These are phyloP conservation scores for Hypoxylon sp. DNA, from an alignment of 2,329 filamentous ascomycete species.

Conservation along the genomic window DNA sequence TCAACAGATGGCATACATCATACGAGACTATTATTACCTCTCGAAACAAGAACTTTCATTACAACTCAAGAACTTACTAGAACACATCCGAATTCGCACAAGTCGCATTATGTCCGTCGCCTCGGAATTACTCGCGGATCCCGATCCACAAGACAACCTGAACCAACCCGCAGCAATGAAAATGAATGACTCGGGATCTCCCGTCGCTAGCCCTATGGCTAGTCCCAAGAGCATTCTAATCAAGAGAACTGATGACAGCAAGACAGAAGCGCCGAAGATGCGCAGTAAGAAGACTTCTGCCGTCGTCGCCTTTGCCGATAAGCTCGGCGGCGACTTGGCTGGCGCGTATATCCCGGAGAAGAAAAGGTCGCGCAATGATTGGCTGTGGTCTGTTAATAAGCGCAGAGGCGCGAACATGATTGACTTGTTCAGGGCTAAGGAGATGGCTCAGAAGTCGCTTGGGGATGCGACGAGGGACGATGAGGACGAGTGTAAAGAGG, in stretches of 20 bases:
- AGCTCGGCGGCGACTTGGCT: conserved; percentile 22
- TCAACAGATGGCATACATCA: conserved; percentile 1
- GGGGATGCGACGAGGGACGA: not conserved
- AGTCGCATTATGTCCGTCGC: not conserved
- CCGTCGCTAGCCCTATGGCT: not conserved
- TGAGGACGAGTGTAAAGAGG: not conserved
- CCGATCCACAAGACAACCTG: not conserved
- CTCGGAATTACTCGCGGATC: not conserved
- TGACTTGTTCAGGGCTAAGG: conserved; percentile 1
- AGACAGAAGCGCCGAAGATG: too few species aligned
- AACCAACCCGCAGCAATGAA: not conserved
- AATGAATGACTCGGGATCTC: not conserved
- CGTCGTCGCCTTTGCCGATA: conserved; percentile 8
- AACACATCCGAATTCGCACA: not conserved
- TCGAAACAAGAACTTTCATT: not conserved
- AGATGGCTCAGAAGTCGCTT: conserved; percentile 1
- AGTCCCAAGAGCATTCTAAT: conserved; percentile 19
- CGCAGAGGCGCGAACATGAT: conserved; percentile 9
- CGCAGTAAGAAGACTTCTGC: not conserved
- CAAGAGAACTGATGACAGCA: not conserved
- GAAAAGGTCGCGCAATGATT: conserved; percentile 15
- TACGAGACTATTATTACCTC: not conserved
- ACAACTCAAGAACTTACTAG: not conserved
- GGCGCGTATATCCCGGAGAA: conserved; percentile 8
- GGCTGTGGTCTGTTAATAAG: not conserved